These are phyloP conservation scores for Carpinus viminea DNA, from an alignment of 306 rosid genomes.

Conservation along the genomic window DNA sequence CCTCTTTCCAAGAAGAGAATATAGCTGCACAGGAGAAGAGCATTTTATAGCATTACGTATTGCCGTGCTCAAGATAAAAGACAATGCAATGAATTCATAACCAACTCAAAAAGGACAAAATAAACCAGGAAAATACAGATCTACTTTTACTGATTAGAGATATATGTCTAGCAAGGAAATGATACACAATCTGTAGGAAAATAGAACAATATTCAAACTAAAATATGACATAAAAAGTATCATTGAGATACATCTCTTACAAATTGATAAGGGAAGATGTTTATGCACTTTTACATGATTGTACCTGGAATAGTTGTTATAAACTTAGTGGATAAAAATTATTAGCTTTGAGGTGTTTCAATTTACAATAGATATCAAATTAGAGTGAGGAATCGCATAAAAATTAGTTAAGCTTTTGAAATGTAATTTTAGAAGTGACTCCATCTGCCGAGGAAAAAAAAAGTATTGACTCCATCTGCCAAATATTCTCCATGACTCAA, in stretches of 20 bases:
- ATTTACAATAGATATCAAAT: neutral
- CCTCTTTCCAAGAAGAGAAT: neutral
- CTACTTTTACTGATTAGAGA: neutral
- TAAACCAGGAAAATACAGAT: neutral
- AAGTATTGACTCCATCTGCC: neutral
- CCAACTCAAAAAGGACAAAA: neutral
- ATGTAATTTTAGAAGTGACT: too few relatives aligned
- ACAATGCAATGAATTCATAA: neutral
- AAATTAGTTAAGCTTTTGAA: neutral
- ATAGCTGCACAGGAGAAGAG: neutral
- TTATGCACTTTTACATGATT: neutral
- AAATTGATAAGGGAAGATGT: neutral
- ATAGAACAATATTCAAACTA: neutral
- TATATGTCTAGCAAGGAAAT: neutral
- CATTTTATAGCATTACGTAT: neutral
- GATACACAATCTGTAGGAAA: neutral
- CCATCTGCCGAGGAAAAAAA: too few relatives aligned
- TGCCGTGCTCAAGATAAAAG: neutral
- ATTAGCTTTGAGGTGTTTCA: neutral
- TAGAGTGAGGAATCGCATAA: neutral
- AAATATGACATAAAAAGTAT: neutral
- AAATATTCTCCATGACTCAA: neutral
- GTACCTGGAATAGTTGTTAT: neutral
- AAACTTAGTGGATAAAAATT: neutral
- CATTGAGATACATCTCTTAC: neutral